Evolutionary conservation across 169 alveolate genomes (phyloP).

Genomic region (Cryptosporidium andersoni): DNA sequence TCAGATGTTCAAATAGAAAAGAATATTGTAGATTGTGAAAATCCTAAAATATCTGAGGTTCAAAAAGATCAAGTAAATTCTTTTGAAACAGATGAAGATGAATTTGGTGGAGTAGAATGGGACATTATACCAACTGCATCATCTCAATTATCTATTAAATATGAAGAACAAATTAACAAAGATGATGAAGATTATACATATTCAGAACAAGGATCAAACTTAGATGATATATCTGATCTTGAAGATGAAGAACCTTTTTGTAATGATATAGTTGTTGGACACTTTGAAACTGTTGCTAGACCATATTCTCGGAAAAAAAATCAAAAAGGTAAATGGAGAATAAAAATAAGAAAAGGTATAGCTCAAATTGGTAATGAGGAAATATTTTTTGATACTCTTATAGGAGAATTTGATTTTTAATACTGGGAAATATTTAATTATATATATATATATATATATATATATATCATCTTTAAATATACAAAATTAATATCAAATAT

Average conservation of each 20-base stretch:
- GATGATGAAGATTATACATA: not conserved
- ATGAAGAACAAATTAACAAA: not conserved
- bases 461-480: not conserved
- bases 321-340: constrained; percentile 59
- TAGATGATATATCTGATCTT: constrained; percentile 36
- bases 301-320: constrained; percentile 57
- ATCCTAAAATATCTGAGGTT: not conserved
- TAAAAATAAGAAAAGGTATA: constrained; percentile 52
- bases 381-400: constrained; percentile 57
- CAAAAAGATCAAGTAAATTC: not conserved
- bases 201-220: constrained; percentile 46
- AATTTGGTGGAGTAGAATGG: constrained; percentile 57
- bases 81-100: constrained; percentile 13
- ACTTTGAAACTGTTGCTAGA: constrained; percentile 36
- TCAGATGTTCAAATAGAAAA: not conserved
- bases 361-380: constrained; percentile 62
- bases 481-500: not conserved
- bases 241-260: constrained; percentile 65
- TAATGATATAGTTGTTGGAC: constrained; percentile 51
- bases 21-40: not conserved
- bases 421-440: constrained; percentile 8
- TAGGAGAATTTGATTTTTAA: constrained; percentile 64
- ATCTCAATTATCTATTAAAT: not conserved
- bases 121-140: constrained; percentile 29
- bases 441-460: not conserved